Evolutionary conservation across 139 green algal genomes (phyloP).

Genomic region (Edaphochlamys debaryana): DNA sequence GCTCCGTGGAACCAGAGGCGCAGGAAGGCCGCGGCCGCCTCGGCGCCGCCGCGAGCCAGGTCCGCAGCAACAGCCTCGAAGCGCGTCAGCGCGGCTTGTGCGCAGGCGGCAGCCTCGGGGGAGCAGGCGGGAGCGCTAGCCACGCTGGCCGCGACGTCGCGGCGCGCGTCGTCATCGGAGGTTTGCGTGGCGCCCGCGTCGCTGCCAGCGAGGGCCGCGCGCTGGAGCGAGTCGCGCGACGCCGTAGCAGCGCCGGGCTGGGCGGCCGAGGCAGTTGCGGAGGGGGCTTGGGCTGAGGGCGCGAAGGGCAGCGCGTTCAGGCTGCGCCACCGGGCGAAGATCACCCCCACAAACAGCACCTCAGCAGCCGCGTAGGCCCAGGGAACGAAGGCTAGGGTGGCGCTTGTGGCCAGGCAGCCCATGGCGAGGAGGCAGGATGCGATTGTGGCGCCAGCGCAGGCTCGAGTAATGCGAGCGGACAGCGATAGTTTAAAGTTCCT

Average conservation of each 20-base stretch:
- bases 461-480: not conserved
- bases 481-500: conserved; percentile 4
- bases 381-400: not conserved
- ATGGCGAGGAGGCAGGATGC: not conserved
- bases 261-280: not conserved
- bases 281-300: not conserved
- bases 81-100: not conserved
- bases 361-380: not conserved
- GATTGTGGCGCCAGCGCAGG: conserved; percentile 15
- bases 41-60: not conserved
- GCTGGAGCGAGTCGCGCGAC: too few species aligned
- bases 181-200: not conserved
- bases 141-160: not conserved
- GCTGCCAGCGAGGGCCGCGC: not conserved
- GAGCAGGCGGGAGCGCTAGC: not conserved
- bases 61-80: conserved; percentile 4
- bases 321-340: not conserved
- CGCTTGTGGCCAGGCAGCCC: not conserved
- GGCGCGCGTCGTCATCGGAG: not conserved
- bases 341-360: not conserved
- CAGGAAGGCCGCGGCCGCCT: conserved; percentile 10
- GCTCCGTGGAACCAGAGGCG: conserved; percentile 40
- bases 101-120: not conserved
- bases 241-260: too few species aligned
- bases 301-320: conserved; percentile 5